These are phyloP conservation scores for Metschnikowia santaceciliae DNA, from an alignment of 805 yeast genomes.

Conservation along the genomic window DNA sequence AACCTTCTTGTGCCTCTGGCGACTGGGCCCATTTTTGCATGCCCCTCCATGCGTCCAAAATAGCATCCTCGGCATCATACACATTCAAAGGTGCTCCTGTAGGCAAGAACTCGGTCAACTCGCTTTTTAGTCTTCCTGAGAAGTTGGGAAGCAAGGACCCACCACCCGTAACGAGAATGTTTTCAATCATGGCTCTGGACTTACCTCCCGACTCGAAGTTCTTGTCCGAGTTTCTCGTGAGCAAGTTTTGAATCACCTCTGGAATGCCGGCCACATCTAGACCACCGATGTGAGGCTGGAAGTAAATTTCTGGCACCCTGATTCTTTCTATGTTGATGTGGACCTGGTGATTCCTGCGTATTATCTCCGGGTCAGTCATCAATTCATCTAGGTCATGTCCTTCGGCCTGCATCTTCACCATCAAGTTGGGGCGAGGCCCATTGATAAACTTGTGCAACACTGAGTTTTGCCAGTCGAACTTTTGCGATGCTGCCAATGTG, in stretches of 20 bases:
- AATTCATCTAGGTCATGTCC: slow-evolving; percentile 41
- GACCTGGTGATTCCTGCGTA: slow-evolving; percentile 85
- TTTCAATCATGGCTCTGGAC: slow-evolving; percentile 48
- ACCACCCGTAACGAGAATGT: slow-evolving; percentile 87
- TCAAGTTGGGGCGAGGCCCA: slow-evolving; percentile 85
- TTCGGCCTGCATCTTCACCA: slow-evolving; percentile 42
- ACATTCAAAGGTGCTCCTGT: slow-evolving; percentile 58
- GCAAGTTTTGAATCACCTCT: slow-evolving; percentile 67
- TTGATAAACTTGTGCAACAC: slow-evolving; percentile 77
- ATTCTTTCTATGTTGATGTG: slow-evolving; percentile 89
- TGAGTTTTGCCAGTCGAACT: slow-evolving; percentile 79
- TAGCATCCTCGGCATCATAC: slow-evolving; percentile 61
- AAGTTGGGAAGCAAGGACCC: slow-evolving; percentile 62
- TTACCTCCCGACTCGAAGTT: slow-evolving; percentile 54
- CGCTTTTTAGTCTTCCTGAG: slow-evolving; percentile 61
- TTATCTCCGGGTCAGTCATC: slow-evolving; percentile 54
- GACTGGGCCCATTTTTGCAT: slow-evolving; percentile 75
- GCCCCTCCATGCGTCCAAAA: slow-evolving; percentile 88
- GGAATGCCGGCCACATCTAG: slow-evolving; percentile 92
- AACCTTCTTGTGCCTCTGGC: slow-evolving; percentile 42
- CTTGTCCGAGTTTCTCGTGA: slow-evolving; percentile 56
- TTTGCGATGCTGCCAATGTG: slow-evolving; percentile 65
- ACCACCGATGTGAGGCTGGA: slow-evolving; percentile 93
- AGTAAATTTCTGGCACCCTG: slow-evolving; percentile 85
- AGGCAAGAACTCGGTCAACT: slow-evolving; percentile 70